Conservation (phyloP, 2,329 filamentous ascomycete species). For the Phoma herbarum region DNA sequence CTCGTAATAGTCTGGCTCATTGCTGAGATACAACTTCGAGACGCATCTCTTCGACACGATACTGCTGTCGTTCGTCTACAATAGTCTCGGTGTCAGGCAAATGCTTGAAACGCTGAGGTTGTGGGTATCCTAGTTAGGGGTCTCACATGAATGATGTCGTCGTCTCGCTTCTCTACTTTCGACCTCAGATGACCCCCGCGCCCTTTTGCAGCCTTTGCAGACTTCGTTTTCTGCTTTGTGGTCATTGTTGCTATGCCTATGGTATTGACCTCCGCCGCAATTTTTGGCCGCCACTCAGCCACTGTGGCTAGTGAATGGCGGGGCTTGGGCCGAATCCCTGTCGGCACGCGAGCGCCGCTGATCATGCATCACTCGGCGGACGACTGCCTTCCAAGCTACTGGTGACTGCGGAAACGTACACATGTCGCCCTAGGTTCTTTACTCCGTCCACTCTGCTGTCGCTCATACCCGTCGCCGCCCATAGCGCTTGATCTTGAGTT, state of each 20-base stretch:
- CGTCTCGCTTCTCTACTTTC: conserved; percentile 55
- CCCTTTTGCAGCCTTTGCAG: conserved; percentile 24
- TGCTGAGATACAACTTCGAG: conserved; percentile 82
- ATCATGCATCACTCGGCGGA: conserved; percentile 18
- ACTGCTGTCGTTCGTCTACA: conserved; percentile 82
- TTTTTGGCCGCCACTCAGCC: conserved; percentile 22
- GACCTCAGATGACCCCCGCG: conserved; percentile 29
- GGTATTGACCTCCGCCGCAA: conserved; percentile 15
- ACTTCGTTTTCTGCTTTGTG: conserved; percentile 21
- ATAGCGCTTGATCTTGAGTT: conserved; percentile 14
- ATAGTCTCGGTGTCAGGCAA: conserved; percentile 51
- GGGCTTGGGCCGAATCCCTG: conserved; percentile 36
- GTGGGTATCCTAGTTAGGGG: not conserved
- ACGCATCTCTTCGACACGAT: conserved; percentile 93
- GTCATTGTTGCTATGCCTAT: conserved; percentile 22
- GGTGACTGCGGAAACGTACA: conserved; percentile 18
- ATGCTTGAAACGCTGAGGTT: conserved; percentile 5
- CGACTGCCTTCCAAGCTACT: conserved; percentile 20
- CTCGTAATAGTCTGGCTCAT: conserved; percentile 83
- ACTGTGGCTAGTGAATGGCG: conserved; percentile 30
- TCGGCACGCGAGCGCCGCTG: conserved; percentile 25
- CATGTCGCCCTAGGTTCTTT: conserved; percentile 24
- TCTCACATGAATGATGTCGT: conserved; percentile 65
- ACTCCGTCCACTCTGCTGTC: conserved; percentile 6
- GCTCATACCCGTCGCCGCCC: conserved; percentile 20